Base-by-base conservation (phyloP, 1,284 basidiomycete species). In the Moesziomyces parantarcticus region DNA sequence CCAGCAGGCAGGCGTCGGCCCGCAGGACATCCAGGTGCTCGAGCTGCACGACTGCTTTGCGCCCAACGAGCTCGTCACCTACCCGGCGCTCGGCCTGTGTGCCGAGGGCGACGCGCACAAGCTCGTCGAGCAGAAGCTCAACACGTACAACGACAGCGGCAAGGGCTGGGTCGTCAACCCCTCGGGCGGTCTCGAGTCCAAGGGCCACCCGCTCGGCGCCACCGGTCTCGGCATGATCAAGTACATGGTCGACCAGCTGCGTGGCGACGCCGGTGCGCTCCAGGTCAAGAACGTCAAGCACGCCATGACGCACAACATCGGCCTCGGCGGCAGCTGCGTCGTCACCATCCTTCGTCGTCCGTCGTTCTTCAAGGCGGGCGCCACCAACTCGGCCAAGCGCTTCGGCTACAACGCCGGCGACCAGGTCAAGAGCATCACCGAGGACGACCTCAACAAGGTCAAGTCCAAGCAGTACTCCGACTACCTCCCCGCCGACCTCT, bases 141-240 rank as follows among this genome's bases (percentile, higher is more conserved):
- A 92, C 79, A 94, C 92, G n/a, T 80, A 69, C 59, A 73, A 73
- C 55, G 90, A 91, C 41, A 14, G 50, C 0, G 92, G 92, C 14
- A 92, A 92, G 83, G 71, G 71, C 40, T 94, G 89, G 70, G 91
- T 94, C n/a, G 85, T 94, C 50, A 94, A 94, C 78, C 92, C 93
- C 0, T 83, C 90, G 56, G 92, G 92, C 36, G 92, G 92, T 0
- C 87, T 94, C 32, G 92, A 94, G 82, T 91, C 91, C 34, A 94
- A 93, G 82, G 92, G 92, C 2, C 78, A 81, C 81, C 92, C 92
- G 3, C 86, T 93, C 21, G 92, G 92, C 43, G 92, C 92, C 2
- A 92, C 91, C 8, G 92, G 92, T 1, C 84, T 94, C 18, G 92
- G 91, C 36, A 93, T 93, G 92, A 90, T 92, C 81, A 93, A 92